Base-by-base conservation (phyloP, 768 basidiomycete species). In the Boletellus ananas region DNA sequence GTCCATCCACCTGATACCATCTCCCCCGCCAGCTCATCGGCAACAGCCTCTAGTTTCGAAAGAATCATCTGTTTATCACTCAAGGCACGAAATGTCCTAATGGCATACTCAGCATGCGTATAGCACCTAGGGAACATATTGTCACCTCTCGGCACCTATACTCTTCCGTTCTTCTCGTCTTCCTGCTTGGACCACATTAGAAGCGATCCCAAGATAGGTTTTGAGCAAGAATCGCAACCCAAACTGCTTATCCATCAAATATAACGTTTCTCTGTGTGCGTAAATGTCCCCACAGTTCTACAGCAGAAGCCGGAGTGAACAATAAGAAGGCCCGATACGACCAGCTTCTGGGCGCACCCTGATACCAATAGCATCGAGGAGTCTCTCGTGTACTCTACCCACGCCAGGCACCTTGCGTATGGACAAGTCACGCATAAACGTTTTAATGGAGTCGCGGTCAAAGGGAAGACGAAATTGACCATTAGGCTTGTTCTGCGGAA, bases 251-350 rank as follows among this genome's bases (percentile, higher is more conserved):
- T 96, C 90, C 80, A 97, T 85, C 21, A 94, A 72, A 31, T 79
- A 82, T 11, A 98, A 66, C 4, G 76, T 76, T 1, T 79, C 86
- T 52, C 95, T 81, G 50, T 90, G 79, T 0, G 72, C 75, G 64
- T 80, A 89, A 40, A 97, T 87, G 64, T 99, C 95, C 4, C 90
- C 94, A 58, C 95, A 97, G 11, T 79, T 92, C 88, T 94, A 20
- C 37, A 40, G 2, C 36, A 27, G 27, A 47, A 18, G 12, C 23
- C 18, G 12, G 12, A 23, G 14, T 45, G 14, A 46, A 27, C 34
- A 33, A n/a, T 38, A 13, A 23, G 16, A 25, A 34, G 2, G 34
- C 1, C 9, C 31, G 2, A 16, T 6, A n/a, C 21, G 29, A 41
- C 21, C 34, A 43, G 23, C 34, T 47, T 55, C 17, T 38, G 21